phyloP scores from a whole-genome alignment of 2,329 filamentous ascomycete genomes.

The Drechslerella coelobrocha region DNA sequence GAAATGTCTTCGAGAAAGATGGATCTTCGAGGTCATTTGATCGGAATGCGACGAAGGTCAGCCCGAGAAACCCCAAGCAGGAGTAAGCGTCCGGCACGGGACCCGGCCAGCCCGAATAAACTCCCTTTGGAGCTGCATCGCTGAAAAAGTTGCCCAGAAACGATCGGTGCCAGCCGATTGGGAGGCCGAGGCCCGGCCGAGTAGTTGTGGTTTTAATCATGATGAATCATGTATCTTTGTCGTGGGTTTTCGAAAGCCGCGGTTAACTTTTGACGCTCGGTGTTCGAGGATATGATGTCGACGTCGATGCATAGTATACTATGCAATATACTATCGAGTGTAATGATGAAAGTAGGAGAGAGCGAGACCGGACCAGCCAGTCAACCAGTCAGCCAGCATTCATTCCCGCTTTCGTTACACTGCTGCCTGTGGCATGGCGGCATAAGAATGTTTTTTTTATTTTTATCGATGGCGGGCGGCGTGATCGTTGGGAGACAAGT shows the following conservation, averaged over 20 bases:
- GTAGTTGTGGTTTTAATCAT: background rate
- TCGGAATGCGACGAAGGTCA: slow-evolving; percentile 36
- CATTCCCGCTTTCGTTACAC: background rate
- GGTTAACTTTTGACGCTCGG: background rate
- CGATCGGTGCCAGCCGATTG: slow-evolving; percentile 48
- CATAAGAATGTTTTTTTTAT: background rate
- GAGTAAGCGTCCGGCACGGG: slow-evolving; percentile 38
- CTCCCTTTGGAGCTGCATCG: slow-evolving; percentile 21
- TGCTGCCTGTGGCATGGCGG: background rate
- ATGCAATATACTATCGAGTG: too few relatives aligned
- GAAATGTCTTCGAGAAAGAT: slow-evolving; percentile 17
- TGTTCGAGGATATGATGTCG: background rate
- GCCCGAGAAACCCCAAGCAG: slow-evolving; percentile 34
- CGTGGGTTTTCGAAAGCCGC: slow-evolving; percentile 1
- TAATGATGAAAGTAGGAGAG: background rate
- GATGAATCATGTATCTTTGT: background rate
- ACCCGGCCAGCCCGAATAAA: slow-evolving; percentile 47
- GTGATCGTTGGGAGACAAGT: slow-evolving; percentile 3
- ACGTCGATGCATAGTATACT: background rate
- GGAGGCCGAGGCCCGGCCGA: slow-evolving; percentile 22
- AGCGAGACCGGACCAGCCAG: slow-evolving; percentile 6
- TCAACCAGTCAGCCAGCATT: slow-evolving; percentile 2
- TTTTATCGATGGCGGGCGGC: background rate
- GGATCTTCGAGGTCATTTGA: slow-evolving; percentile 14
- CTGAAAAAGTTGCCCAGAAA: slow-evolving; percentile 43